Evolutionary conservation across 352 stramenopile species (phyloP), one percentile per base, ranked within the genome.

Genomic region (Phytophthora meadii): DNA sequence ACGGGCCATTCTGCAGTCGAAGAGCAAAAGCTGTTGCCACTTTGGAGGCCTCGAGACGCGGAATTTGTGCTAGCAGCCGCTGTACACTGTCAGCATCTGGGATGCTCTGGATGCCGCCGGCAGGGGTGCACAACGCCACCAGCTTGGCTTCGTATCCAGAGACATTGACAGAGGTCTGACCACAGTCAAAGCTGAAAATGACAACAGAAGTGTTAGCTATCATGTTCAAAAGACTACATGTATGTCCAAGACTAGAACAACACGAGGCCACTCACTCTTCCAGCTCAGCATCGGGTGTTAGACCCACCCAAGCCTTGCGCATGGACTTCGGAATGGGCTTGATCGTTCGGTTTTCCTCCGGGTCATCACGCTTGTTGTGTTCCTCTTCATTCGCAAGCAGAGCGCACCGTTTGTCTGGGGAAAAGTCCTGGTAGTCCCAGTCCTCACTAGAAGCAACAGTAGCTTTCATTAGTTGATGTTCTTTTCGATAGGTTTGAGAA

Each of bases 401-500:
- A 12, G 81, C 74, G 30, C 70, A 81, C n/a, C 81, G 70, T 67
- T 86, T 87, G 60, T 90, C 81, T 0, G 79, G 81, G 4, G 79
- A 82, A 45, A 90, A 90, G 58, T 87, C 77, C 55, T 88, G 81
- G 54, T 84, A 90, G 64, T 90, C 81, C 81, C 81, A 90, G 50
- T 88, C 79, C 63, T 90, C 79, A 66, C 81, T 90, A 32, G 2
- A 22, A 22, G 22, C 22, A 22, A 22, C 22, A 22, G 22, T 22
- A 22, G 22, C 1, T 22, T 22, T 22, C 22, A 2, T 51, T 25
- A 24, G 25, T 51, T 40, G 4, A 9, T 4, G 30, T 24, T 15
- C 17, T n/a, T 27, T 0, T 10, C 7, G 10, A 6, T 34, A 11
- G 30, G 8, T 34, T 11, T 34, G 8, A 12, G 14, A 0, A 22